Evolutionary conservation across 2,329 filamentous ascomycete species (phyloP).

Genomic region (Cadophora gregata): DNA sequence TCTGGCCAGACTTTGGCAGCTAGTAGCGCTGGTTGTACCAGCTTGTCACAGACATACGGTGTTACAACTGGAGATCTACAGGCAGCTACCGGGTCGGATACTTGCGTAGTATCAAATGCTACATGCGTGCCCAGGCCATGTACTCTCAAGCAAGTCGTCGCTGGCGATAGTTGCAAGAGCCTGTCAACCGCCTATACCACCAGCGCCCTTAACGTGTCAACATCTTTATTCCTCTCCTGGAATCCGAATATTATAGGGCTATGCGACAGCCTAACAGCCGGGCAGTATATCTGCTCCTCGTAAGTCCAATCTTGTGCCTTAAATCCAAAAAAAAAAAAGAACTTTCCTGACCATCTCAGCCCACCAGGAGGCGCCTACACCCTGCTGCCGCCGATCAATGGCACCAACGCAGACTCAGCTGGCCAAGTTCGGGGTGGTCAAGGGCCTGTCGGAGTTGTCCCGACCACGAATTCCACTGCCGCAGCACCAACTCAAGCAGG

Average conservation of each 20-base stretch:
- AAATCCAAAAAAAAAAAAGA: conserved; percentile 5
- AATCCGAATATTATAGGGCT: background rate
- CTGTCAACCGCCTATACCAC: too few relatives aligned
- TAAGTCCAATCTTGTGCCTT: background rate
- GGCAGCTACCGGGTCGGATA: background rate
- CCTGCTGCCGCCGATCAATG: conserved; percentile 8
- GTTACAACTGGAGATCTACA: background rate
- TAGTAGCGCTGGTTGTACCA: background rate
- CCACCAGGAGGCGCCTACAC: conserved; percentile 17
- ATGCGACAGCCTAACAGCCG: background rate
- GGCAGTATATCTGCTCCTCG: background rate
- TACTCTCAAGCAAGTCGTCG: background rate
- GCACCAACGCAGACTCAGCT: background rate
- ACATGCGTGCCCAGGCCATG: background rate
- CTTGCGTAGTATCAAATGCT: background rate
- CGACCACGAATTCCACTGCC: background rate
- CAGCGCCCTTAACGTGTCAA: too few relatives aligned
- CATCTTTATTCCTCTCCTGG: background rate
- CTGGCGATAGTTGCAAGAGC: background rate
- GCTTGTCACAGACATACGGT: background rate
- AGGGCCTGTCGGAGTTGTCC: background rate
- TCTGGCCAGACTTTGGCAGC: background rate
- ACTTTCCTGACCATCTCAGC: conserved; percentile 7
- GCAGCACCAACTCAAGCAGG: background rate
- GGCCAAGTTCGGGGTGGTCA: background rate